Evolutionary conservation across 768 basidiomycete genomes (phyloP), one percentile per base, ranked within the genome.

Genomic region (Termitomyces bulborhizus): DNA sequence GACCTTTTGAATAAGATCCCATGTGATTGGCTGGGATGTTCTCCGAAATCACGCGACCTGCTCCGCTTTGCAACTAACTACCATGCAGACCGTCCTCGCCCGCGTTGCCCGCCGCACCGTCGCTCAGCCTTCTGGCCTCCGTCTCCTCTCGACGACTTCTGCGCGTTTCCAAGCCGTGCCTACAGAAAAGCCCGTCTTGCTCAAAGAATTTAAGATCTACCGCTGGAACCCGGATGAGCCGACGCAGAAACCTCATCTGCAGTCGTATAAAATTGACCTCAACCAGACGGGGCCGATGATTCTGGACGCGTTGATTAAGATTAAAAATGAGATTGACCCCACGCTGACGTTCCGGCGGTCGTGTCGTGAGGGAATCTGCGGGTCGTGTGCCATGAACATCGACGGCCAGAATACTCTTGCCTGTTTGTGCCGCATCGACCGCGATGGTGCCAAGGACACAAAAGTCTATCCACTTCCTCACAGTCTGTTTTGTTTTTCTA

Each of bases 141-240:
- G 65, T 48, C 50, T 36, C 11, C 36, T 65, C 29, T 62, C 61
- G 3, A 62, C 65, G 4, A 53, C 63, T 1, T 5, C 55, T 3
- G 41, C 55, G 4, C 56, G 57, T 16, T 16, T 50, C 3, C 77
- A 77, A 66, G 76, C 76, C 1, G 78, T 81, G 3, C 82, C 85
- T 0, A 69, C 72, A 1, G 76, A 86, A 73, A 90, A 89, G 69
- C 82, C 84, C 0, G 81, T 82, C 16, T 67, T 88, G 62, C 76
- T 86, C 65, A 98, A 98, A 76, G 88, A 94, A 71, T 98, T 99
- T 80, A 91, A 95, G 80, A 94, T 99, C 61, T 99, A 99, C 76
- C 90, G 97, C 69, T 99, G 97, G 95, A 95, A 98, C 73, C 97
- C 97, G 26, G 97, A 99, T 68, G 85, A 90, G 67, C 96, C 97